Base-by-base conservation (phyloP, 371 early-diverging fungal genomes). In the Haplosporangium sp. region DNA sequence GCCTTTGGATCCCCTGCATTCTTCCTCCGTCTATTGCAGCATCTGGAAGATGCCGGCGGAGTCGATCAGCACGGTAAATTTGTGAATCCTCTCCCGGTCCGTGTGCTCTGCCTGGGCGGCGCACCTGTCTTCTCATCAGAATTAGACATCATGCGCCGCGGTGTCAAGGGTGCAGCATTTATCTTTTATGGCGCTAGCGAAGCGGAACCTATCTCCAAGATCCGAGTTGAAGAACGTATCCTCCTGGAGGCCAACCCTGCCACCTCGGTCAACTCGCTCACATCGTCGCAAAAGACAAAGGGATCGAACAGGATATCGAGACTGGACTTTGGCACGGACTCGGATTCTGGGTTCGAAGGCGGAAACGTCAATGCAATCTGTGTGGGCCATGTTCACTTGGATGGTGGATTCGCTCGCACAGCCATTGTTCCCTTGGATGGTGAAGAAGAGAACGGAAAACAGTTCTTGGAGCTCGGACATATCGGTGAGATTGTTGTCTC, bases 151-250 rank as follows among this genome's bases (percentile, higher is more conserved):
- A 56, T 79, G 65, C 73, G 69, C 23, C 55, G 73, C 6, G 80
- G 80, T 48, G 73, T 79, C 62, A 69, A 73, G n/a, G 80, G 80
- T 0, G 45, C 80, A 21, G 64, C 80, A 0, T 79, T 69, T 46
- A 79, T 79, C 59, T 79, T 79, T 46, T 79, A 79, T n/a, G 80
- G 80, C 7, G 73, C 80, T 29, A 79, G 80, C 18, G 80, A 79
- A 43, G 80, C 80, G 3, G 80, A 79, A 41, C 80, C 80, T 5
- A 79, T 79, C 38, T 79, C 80, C 21, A 79, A 79, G 66, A 73
- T 79, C 56, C 68, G 65, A 18, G 80, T 79, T 1, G 80, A 79
- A 20, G 80, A 79, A 48, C 72, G 80, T 11, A 79, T 79, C 40
- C 58, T 79, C 5, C 50, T 79, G 42, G 80, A 79, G 23, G 54